Conservation (phyloP, 192 early-diverging fungal genomes). For the Geosiphon pyriformis region DNA sequence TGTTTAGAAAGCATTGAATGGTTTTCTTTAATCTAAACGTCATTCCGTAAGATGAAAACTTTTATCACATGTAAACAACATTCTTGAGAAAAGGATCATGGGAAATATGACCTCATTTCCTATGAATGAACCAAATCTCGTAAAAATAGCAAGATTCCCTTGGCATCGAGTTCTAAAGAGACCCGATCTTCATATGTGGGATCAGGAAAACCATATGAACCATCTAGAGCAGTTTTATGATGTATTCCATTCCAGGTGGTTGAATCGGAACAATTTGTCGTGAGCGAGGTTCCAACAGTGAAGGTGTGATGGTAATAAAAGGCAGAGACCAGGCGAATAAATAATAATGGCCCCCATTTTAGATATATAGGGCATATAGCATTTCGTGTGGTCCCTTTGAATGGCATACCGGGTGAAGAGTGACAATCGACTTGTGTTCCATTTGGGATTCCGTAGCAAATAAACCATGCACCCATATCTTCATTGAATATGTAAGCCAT, state of each 20-base stretch:
- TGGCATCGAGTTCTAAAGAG: constrained; percentile 11
- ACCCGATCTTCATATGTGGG: constrained; percentile 28
- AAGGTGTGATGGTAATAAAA: constrained; percentile 40
- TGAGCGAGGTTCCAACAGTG: constrained; percentile 29
- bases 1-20: too few relatives aligned
- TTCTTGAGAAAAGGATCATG: too few relatives aligned
- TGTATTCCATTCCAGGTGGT: constrained; percentile 38
- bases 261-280: constrained; percentile 24
- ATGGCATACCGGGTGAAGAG: background rate
- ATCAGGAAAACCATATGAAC: constrained; percentile 34
- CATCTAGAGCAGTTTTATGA: constrained; percentile 29
- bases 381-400: constrained; percentile 22
- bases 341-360: constrained; percentile 32
- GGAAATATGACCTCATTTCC: too few relatives aligned
- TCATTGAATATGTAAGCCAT: constrained; percentile 37
- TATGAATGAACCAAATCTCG: background rate
- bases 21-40: too few relatives aligned
- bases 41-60: too few relatives aligned
- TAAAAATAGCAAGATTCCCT: constrained; percentile 11
- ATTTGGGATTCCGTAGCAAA: constrained; percentile 28
- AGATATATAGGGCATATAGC: constrained; percentile 29
- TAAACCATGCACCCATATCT: constrained; percentile 29
- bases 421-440: constrained; percentile 16
- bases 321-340: constrained; percentile 31
- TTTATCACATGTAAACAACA: too few relatives aligned